Conservation (phyloP, 2,329 filamentous ascomycete genomes). For the Colletotrichum spaethianum region DNA sequence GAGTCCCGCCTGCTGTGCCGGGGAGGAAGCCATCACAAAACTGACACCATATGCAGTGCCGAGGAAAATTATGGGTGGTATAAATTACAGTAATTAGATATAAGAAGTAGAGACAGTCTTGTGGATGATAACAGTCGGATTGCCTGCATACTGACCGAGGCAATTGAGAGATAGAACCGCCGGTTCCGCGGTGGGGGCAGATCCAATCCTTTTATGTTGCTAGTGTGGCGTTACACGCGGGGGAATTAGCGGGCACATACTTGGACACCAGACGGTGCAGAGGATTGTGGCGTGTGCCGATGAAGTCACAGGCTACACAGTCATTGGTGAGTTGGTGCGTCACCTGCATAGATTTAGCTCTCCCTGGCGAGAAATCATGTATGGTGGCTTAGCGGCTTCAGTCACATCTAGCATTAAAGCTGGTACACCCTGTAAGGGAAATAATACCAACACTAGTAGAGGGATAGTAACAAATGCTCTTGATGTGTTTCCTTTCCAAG, state of each 20-base stretch:
- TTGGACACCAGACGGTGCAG: not conserved
- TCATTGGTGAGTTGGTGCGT: conserved; percentile 14
- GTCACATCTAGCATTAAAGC: not conserved
- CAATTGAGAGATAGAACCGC: not conserved
- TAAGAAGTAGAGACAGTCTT: not conserved
- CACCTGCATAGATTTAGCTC: conserved; percentile 1
- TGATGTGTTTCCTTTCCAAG: not conserved
- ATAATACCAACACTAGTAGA: too few relatives aligned
- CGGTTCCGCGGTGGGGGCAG: not conserved
- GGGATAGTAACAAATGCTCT: not conserved
- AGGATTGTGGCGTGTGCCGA: conserved; percentile 26
- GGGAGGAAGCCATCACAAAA: not conserved
- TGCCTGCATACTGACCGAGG: not conserved
- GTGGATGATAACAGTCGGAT: not conserved
- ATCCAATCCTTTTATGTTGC: conserved; percentile 9
- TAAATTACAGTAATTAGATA: fast-evolving
- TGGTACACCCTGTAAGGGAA: not conserved
- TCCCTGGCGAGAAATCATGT: not conserved
- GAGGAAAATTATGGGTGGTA: too few relatives aligned
- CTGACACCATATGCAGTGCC: not conserved
- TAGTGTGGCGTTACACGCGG: not conserved
- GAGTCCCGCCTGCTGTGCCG: not conserved
- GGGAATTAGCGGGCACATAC: conserved; percentile 12
- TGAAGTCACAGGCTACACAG: conserved; percentile 11
- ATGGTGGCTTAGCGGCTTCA: conserved; percentile 17